Base-by-base conservation (phyloP, 164 flowering plant species). In the Vitis rotundifolia region DNA sequence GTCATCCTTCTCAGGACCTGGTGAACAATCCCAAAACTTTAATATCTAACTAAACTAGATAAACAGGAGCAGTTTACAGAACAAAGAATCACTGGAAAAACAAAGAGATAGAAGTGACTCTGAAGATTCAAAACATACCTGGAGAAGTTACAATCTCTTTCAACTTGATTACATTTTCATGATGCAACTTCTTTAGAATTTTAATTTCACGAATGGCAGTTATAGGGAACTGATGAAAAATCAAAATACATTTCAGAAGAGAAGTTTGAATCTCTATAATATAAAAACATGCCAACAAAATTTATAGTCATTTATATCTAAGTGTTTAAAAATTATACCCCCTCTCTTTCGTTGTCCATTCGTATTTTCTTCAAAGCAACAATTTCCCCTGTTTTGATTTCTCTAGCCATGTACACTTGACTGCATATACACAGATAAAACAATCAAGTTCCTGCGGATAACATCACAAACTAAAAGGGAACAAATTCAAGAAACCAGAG, bases 311-410 rank as follows among this genome's bases (percentile, higher is more conserved):
- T 7, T 19, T 37, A 37, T 37, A 37, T 37, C 44, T 37, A 37
- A 37, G 44, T 37, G 44, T 37, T 37, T 14, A 66, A 37, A 26
- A 62, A 61, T 28, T 53, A 54, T 89, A 92, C 98, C 87, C 99
- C 99, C 75, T 95, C 98, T 81, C 89, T 87, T 71, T 93, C 97
- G 78, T 93, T 93, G 75, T 95, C 99, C 98, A 93, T 93, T 47
- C 98, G 84, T 59, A 95, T 95, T 78, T 89, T 95, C 70, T 95
- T 95, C 88, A 95, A 76, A 64, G 99, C 99, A 69, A 93, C 99
- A 75, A 93, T 88, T 77, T 91, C 98, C 52, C 99, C 99, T 0
- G 97, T 91, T 68, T 70, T 75, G 29, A 77, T 88, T 78, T 95
- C 99, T 77, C 74, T 89, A 15, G 99, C 99, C 97, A 90, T 93